Evolutionary conservation across 108 stramenopile species (phyloP).

Genomic region (Pseudonitzschia delicatissima): DNA sequence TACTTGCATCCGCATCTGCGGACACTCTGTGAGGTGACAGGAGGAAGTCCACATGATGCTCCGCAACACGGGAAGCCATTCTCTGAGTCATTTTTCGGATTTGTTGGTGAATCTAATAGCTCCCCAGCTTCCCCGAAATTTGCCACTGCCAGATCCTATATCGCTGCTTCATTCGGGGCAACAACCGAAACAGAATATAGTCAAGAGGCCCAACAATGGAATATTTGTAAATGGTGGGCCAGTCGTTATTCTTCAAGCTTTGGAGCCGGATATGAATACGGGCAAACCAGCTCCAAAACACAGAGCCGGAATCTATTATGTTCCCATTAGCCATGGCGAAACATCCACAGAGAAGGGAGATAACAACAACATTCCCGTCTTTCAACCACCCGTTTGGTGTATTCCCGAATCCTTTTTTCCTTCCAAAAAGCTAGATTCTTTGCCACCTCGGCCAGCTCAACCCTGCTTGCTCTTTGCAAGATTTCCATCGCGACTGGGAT

Average conservation of each 20-base stretch:
- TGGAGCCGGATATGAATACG: slow-evolving; percentile 46
- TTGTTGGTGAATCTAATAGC: slow-evolving; percentile 41
- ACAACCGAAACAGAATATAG: slow-evolving; percentile 12
- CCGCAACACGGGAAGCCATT: slow-evolving; percentile 15
- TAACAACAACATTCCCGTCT: slow-evolving; percentile 1
- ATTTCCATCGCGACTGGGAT: slow-evolving; percentile 58
- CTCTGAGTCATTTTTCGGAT: slow-evolving; percentile 42
- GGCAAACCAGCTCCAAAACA: slow-evolving; percentile 38
- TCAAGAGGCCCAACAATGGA: slow-evolving; percentile 14
- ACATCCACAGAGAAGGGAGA: slow-evolving; percentile 3
- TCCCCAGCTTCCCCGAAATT: slow-evolving; percentile 39
- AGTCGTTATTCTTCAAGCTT: slow-evolving; percentile 61
- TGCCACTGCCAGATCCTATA: slow-evolving; percentile 54
- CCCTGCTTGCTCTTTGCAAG: slow-evolving; percentile 61
- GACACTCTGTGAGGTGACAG: slow-evolving; percentile 82
- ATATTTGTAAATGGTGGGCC: slow-evolving; percentile 74
- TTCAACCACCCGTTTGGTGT: slow-evolving; percentile 66
- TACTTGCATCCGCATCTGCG: slow-evolving; percentile 63
- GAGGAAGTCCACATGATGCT: slow-evolving; percentile 62
- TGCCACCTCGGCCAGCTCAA: slow-evolving; percentile 73
- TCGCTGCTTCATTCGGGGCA: not conserved
- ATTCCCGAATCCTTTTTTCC: slow-evolving; percentile 79
- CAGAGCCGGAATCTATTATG: slow-evolving; percentile 66
- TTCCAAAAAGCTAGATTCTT: slow-evolving; percentile 65
- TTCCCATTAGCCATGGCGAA: slow-evolving; percentile 27